Evolutionary conservation across 495 filamentous ascomycete species (phyloP), one percentile per base, ranked within the genome.

Genomic region (Daldinia decipiens): DNA sequence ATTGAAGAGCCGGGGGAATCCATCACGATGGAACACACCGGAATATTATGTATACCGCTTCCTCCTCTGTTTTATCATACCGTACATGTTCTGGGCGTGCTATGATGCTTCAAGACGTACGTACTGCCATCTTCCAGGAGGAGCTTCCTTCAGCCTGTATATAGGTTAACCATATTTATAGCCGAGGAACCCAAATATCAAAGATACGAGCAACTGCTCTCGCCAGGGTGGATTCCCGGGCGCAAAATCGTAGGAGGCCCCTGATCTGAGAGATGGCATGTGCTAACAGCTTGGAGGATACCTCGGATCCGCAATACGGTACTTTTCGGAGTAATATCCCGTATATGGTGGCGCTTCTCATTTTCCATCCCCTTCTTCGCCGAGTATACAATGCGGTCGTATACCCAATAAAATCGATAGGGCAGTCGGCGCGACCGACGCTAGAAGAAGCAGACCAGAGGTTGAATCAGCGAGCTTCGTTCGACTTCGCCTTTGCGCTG

Each of bases 191-290:
- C 94, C 4, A 88, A 91, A 62, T 98, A 96, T 76, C 68, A 83
- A 38, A 92, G 87, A 68, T 98, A 90, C 75, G 83, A 90, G 65
- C 79, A 82, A 52, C 79, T 90, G 1, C 86, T 99, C 17, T 90
- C 87, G 0, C 84, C 88, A 9, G 96, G 95, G 62, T 99, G 95
- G 95, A 93, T 99, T 61, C 90, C 90, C n/a, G 95, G 95, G 15
- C 92, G 94, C 54, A 93, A 92, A 84, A 92, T 98, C 43, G 91
- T 93, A 83, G 78, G 90, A 80, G 31, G 19, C 54, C 55, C 62
- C 13, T 34, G 27, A 38, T 17, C 17, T 34, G 36, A 19, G 15
- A 45, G 11, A 32, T 40, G 8, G 8, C 63, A 15, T 38, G 32
- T n/a, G 57, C 61, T 64, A 39, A 64, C 43, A 55, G 40, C 9